Percentiles rank a stretch among this genome's conserved stretches.
phyloP scores from a whole-genome alignment of 257 asterid species.

The Oldenlandia corymbosa region DNA sequence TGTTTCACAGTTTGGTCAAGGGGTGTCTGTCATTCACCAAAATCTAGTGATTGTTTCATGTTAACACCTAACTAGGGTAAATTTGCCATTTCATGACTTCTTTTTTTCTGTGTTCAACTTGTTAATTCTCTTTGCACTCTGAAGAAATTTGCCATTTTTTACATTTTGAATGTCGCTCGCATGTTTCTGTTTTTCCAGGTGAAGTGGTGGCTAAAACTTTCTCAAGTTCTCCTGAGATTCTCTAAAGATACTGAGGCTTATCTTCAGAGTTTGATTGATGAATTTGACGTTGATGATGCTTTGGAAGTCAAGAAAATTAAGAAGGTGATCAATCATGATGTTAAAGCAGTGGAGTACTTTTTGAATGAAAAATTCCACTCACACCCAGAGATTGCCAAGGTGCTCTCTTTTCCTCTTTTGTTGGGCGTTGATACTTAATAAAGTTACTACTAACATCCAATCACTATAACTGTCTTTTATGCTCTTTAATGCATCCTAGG shows the following conservation, averaged over 20 bases:
- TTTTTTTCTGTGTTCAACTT: neutral
- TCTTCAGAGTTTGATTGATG: constrained; percentile 49
- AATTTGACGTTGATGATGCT: constrained; percentile 43
- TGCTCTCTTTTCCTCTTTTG: neutral
- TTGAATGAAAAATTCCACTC: constrained; percentile 50
- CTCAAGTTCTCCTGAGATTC: constrained; percentile 62
- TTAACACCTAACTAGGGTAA: no score
- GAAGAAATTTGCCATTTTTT: neutral
- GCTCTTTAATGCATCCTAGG: constrained; percentile 21
- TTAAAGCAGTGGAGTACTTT: constrained; percentile 55
- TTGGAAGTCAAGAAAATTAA: constrained; percentile 43
- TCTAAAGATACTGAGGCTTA: constrained; percentile 54
- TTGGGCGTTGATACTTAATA: neutral
- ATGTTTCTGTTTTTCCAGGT: constrained; percentile 33
- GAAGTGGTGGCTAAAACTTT: constrained; percentile 79
- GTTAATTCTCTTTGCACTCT: no score
- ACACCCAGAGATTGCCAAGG: constrained; percentile 72
- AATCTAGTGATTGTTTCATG: no score
- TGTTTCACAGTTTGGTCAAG: no score
- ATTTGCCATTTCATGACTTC: no score
- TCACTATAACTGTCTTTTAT: neutral
- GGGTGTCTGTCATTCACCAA: no score
- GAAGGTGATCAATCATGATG: constrained; percentile 50
- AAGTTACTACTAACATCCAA: neutral
- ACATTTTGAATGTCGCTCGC: neutral